A percentile compares a stretch with the other conserved stretches of the same genome.
These are phyloP conservation scores for Saccharomyces hybrid DNA, from an alignment of 1,139 yeast species.

Conservation along the genomic window DNA sequence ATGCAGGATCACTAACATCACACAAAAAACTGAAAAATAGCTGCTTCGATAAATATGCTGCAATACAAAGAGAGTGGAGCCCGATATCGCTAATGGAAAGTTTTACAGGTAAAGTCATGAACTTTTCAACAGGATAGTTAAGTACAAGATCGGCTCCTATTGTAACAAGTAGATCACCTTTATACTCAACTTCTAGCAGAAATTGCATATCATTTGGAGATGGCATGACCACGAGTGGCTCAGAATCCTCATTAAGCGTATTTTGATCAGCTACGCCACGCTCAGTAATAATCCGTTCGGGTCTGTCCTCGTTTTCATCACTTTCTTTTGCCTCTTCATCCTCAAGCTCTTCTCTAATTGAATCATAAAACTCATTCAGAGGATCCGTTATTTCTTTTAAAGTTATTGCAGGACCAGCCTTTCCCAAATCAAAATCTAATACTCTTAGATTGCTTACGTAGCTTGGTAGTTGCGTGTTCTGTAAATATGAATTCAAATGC, in stretches of 20 bases:
- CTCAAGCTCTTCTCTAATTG: constrained; percentile 19
- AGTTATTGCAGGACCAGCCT: constrained; percentile 66
- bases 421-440: constrained; percentile 65
- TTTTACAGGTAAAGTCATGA: constrained; percentile 78
- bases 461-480: constrained; percentile 58
- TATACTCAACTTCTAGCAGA: constrained; percentile 66
- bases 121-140: constrained; percentile 83
- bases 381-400: constrained; percentile 85
- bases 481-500: constrained; percentile 64
- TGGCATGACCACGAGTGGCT: constrained; percentile 2
- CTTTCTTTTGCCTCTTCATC: constrained; percentile 9
- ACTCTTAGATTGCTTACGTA: constrained; percentile 67
- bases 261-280: constrained; percentile 1
- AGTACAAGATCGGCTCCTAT: constrained; percentile 69
- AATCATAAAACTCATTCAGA: constrained; percentile 68
- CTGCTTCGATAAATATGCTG: constrained; percentile 50
- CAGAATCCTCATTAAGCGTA: background rate
- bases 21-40: constrained; percentile 41
- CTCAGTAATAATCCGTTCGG: constrained; percentile 4
- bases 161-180: constrained; percentile 70
- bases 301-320: constrained; percentile 11
- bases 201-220: constrained; percentile 57
- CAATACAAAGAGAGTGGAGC: constrained; percentile 69
- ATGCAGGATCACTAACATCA: constrained; percentile 36
- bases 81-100: constrained; percentile 68